Conservation (phyloP, 768 basidiomycete species). For the Rhizopogon rudus region DNA sequence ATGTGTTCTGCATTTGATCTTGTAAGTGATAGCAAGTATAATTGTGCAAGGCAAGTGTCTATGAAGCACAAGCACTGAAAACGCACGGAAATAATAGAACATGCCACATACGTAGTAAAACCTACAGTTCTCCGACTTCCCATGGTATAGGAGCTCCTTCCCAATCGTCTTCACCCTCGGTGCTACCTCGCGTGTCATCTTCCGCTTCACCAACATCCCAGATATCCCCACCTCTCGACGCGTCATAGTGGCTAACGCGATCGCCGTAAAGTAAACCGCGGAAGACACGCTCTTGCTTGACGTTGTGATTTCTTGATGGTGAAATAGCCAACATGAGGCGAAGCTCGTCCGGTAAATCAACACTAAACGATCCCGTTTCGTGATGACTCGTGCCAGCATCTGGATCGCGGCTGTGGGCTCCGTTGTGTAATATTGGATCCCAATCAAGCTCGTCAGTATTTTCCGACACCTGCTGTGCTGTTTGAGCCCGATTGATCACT, state of each 20-base stretch:
- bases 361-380: constrained; percentile 38
- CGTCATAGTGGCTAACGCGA: constrained; percentile 53
- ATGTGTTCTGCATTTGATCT: constrained; percentile 13
- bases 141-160: constrained; percentile 80
- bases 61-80: constrained; percentile 30
- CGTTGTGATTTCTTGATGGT: constrained; percentile 35
- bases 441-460: constrained; percentile 17
- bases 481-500: constrained; percentile 12
- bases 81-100: constrained; percentile 14
- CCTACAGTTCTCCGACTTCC: constrained; percentile 72
- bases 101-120: constrained; percentile 24
- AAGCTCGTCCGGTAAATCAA: constrained; percentile 64
- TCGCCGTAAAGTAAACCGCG: constrained; percentile 56
- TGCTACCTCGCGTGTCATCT: constrained; percentile 33
- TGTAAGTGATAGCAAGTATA: constrained; percentile 19
- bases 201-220: constrained; percentile 72
- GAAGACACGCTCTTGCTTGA: constrained; percentile 48
- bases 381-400: constrained; percentile 24
- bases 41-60: constrained; percentile 14
- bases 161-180: constrained; percentile 61
- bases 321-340: constrained; percentile 61
- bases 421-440: constrained; percentile 24
- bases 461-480: constrained; percentile 7
- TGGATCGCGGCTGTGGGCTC: constrained; percentile 20
- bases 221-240: constrained; percentile 62